Percentiles rank a stretch among this genome's conserved stretches.
These are phyloP conservation scores for Colletotrichum destructivum DNA, from an alignment of 2,329 filamentous ascomycete genomes.

Conservation along the genomic window DNA sequence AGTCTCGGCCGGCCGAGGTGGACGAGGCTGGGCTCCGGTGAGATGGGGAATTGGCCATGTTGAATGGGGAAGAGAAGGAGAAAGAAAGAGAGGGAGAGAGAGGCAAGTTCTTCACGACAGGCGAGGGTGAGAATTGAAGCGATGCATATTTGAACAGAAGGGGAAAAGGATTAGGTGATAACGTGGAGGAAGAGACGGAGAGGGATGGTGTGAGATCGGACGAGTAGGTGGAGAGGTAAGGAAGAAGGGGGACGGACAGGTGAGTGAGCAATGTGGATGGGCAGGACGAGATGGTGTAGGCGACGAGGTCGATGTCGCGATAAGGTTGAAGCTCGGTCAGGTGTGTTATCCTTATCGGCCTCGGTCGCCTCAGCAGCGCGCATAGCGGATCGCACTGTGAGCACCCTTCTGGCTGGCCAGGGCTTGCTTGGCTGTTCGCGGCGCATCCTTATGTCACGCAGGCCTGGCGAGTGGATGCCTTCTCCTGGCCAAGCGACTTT, in stretches of 20 bases:
- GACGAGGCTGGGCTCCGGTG: conserved; percentile 43
- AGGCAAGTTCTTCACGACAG: conserved; percentile 25
- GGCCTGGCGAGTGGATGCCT: conserved; percentile 16
- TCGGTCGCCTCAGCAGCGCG: neutral
- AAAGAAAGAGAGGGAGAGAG: too few species aligned
- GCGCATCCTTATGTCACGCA: conserved; percentile 34
- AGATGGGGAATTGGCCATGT: conserved; percentile 41
- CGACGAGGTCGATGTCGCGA: conserved; percentile 40
- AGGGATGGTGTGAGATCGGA: neutral
- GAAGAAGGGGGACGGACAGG: neutral
- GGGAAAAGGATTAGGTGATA: conserved; percentile 3
- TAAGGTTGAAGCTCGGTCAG: conserved; percentile 42
- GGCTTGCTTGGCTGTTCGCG: conserved; percentile 23
- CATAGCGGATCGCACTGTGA: neutral
- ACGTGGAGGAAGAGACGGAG: neutral
- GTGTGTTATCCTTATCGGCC: conserved; percentile 38
- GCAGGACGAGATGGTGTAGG: conserved; percentile 26
- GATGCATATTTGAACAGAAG: conserved; percentile 38
- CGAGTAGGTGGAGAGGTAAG: neutral
- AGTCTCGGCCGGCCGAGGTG: conserved; percentile 40
- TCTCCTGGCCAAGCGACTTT: conserved; percentile 10
- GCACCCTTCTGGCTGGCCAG: neutral
- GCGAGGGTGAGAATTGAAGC: conserved; percentile 33
- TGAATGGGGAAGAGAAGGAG: conserved; percentile 27
- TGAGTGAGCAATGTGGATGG: neutral